Conservation (phyloP, 345 rosid species). For the Luvunga scandens region DNA sequence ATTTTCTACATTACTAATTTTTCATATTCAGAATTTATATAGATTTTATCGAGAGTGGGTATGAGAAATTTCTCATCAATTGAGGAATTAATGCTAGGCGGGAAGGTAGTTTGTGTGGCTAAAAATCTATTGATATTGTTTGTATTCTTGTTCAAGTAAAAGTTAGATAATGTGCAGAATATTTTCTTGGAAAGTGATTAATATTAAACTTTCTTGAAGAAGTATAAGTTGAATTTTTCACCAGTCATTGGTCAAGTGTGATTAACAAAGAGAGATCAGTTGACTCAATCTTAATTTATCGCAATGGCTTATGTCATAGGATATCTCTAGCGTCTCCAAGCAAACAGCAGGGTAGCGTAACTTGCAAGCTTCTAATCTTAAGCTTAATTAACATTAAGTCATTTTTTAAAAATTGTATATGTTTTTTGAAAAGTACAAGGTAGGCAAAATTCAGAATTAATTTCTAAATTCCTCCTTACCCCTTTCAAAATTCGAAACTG, state of each 20-base stretch:
- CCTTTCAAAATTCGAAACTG: no score
- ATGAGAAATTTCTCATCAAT: not conserved
- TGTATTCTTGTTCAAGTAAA: not conserved
- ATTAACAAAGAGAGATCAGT: not conserved
- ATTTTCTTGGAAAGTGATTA: slow-evolving; percentile 7
- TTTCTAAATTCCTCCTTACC: no score
- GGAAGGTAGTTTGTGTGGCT: not conserved
- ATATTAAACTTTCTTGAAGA: not conserved
- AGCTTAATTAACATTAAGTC: not conserved
- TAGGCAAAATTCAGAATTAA: no score
- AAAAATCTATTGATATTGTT: not conserved
- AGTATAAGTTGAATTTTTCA: not conserved
- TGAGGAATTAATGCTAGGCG: not conserved
- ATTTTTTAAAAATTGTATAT: no score
- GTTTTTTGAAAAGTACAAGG: no score
- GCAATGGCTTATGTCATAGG: slow-evolving; percentile 17
- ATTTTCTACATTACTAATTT: no score
- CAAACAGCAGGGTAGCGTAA: slow-evolving; percentile 16
- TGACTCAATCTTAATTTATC: slow-evolving; percentile 17
- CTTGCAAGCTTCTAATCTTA: slow-evolving; percentile 12
- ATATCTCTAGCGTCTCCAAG: not conserved
- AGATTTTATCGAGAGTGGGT: not conserved
- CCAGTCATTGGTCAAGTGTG: not conserved
- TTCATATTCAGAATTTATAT: not conserved
- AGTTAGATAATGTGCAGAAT: not conserved